Evolutionary conservation across 192 early-diverging fungal genomes (phyloP), one percentile per base, ranked within the genome.

Genomic region (Geosiphon pyriformis): DNA sequence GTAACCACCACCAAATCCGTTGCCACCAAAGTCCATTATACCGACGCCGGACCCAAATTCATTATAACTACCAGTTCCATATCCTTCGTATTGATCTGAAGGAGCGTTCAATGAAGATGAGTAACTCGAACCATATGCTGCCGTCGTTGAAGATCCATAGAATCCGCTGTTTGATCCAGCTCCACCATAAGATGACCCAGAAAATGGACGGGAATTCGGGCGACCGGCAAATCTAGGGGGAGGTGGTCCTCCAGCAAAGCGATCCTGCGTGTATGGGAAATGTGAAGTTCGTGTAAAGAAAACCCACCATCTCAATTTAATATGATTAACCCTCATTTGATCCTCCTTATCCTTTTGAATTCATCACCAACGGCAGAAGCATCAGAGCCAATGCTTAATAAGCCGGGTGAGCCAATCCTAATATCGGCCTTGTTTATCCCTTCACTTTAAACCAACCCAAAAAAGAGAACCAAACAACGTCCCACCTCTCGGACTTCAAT

Each of bases 401-500:
- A n/a, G n/a, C n/a, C n/a, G n/a, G n/a, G n/a, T n/a, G n/a, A n/a
- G n/a, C n/a, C n/a, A n/a, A n/a, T n/a, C n/a, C n/a, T n/a, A n/a
- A n/a, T n/a, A n/a, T n/a, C n/a, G n/a, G n/a, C n/a, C n/a, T n/a
- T n/a, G n/a, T n/a, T n/a, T n/a, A 55, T 22, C 10, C n/a, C 42
- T 47, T 56, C 11, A 33, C 59, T 56, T 57, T 46, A 26, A 22
- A 59, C 30, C 56, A 47, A 60, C 58, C 59, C 42, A 70, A 33
- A 4, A 30, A 61, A 32, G 57, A 42, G 6, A 69, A 69, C 58
- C 56, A 69, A 69, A 65, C 30, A 63, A 61, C 65, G 63, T 20
- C 75, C 72, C 75, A 83, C 92, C 85, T 92, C 88, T 48, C 90
- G 79, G 67, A 94, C 92, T 87, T 90, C 87, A 68, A 94, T 74